phyloP scores from a whole-genome alignment of 2,329 filamentous ascomycete genomes.

The Pestalotiopsis sp. region DNA sequence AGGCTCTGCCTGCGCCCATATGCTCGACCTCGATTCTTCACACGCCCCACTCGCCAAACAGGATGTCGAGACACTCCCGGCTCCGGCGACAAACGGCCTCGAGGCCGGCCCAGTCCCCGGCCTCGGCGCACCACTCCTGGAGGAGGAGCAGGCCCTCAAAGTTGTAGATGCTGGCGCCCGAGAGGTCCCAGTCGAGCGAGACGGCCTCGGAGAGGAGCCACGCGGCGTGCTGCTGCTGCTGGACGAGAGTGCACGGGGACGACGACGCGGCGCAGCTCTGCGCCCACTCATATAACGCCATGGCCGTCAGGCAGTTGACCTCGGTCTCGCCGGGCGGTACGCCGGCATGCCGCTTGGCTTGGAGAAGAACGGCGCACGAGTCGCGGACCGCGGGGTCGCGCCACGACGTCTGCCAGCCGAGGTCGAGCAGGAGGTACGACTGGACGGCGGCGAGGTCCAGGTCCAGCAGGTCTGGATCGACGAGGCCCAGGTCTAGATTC shows the following conservation, averaged over 20 bases:
- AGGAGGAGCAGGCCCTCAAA: conserved; percentile 12
- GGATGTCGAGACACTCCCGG: conserved; percentile 1
- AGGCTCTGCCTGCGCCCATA: no score
- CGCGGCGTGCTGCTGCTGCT: neutral
- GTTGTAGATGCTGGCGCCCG: conserved; percentile 11
- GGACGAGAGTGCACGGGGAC: neutral
- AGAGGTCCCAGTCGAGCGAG: conserved; percentile 9
- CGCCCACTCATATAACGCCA: conserved; percentile 8
- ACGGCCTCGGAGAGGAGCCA: conserved; percentile 3
- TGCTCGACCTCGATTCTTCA: neutral
- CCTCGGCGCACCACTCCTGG: conserved; percentile 11
- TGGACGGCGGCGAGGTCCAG: neutral
- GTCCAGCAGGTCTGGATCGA: neutral
- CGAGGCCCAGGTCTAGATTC: neutral
- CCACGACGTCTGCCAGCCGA: conserved; percentile 8
- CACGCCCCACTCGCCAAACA: conserved; percentile 9
- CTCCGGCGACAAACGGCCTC: conserved; percentile 4
- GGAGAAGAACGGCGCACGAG: neutral
- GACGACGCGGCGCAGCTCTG: neutral
- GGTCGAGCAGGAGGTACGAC: conserved; percentile 10
- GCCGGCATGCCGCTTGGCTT: neutral
- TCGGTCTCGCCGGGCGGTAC: conserved; percentile 5
- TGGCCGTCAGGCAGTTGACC: conserved; percentile 15
- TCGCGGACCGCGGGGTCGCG: neutral
- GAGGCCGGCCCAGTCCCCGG: conserved; percentile 6